Percentiles rank a stretch among this genome's conserved stretches.
phyloP scores from a whole-genome alignment of 1,139 yeast species.

The Geotrichum phurueaensis region DNA sequence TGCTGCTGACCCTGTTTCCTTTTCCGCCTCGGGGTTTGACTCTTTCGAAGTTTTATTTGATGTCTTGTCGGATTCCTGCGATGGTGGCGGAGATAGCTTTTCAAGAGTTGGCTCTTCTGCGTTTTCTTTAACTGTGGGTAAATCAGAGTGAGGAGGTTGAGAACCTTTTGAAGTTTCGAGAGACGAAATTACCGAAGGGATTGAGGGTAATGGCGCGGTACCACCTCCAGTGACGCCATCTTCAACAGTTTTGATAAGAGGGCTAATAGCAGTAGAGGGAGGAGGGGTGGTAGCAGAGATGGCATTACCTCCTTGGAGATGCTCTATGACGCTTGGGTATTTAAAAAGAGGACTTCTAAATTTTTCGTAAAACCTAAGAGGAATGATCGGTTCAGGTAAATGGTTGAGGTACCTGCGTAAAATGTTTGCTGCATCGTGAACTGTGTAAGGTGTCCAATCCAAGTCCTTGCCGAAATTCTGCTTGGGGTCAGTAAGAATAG shows the following conservation, averaged over 20 bases:
- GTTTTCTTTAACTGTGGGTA: neutral
- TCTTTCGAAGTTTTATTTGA: neutral
- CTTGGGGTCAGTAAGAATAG: slow-evolving; percentile 79
- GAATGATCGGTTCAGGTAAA: slow-evolving; percentile 87
- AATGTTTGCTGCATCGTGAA: slow-evolving; percentile 95
- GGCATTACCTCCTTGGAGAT: slow-evolving; percentile 41
- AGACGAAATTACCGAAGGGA: slow-evolving; percentile 10
- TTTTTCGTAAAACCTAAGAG: slow-evolving; percentile 65
- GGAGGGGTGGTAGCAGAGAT: slow-evolving; percentile 20
- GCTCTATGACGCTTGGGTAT: slow-evolving; percentile 54
- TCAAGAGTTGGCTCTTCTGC: neutral
- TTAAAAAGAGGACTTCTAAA: slow-evolving; percentile 73
- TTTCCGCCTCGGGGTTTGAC: neutral
- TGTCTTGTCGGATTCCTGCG: neutral
- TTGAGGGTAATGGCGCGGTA: slow-evolving; percentile 9
- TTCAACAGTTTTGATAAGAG: slow-evolving; percentile 7
- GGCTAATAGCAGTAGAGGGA: slow-evolving; percentile 15
- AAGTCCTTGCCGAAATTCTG: slow-evolving; percentile 72
- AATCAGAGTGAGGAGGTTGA: neutral
- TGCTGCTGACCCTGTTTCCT: neutral
- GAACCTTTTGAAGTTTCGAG: neutral
- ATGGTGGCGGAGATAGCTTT: neutral
- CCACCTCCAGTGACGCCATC: neutral
- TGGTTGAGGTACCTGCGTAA: slow-evolving; percentile 80
- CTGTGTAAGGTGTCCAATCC: slow-evolving; percentile 88